These are phyloP conservation scores for Nepenthes alata DNA, from an alignment of 179 eudicot species.

Conservation along the genomic window DNA sequence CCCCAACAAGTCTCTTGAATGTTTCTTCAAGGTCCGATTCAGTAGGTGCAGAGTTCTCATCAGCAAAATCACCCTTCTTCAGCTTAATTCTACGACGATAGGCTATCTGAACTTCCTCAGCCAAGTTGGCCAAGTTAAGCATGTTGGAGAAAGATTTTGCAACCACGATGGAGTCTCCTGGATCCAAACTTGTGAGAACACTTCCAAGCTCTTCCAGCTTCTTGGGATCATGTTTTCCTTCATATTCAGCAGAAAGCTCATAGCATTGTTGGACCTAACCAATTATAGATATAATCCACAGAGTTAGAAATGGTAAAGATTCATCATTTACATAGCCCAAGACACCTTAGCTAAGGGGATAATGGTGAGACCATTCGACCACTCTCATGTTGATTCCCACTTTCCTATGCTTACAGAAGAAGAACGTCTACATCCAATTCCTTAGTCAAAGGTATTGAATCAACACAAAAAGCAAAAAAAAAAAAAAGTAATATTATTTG, in stretches of 20 bases:
- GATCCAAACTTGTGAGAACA: slow-evolving; percentile 75
- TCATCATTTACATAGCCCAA: too few relatives aligned
- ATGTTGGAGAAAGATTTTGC: slow-evolving; percentile 75
- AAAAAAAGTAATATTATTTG: too few relatives aligned
- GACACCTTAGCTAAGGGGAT: too few relatives aligned
- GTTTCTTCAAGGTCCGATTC: slow-evolving; percentile 91
- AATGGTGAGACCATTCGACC: too few relatives aligned
- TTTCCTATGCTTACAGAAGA: too few relatives aligned
- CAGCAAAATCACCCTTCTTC: slow-evolving; percentile 69
- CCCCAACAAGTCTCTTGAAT: slow-evolving; percentile 68
- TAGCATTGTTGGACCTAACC: slow-evolving; percentile 89
- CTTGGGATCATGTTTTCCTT: slow-evolving; percentile 58
- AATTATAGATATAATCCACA: neutral
- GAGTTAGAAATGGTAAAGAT: neutral
- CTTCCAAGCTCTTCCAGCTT: slow-evolving; percentile 82
- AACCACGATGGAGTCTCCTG: slow-evolving; percentile 79
- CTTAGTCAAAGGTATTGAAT: too few relatives aligned
- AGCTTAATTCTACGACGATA: slow-evolving; percentile 58
- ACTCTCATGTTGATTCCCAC: too few relatives aligned
- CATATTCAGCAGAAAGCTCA: slow-evolving; percentile 88
- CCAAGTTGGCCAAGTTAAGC: slow-evolving; percentile 90
- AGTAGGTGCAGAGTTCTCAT: slow-evolving; percentile 71
- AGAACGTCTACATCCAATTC: too few relatives aligned
- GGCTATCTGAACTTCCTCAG: slow-evolving; percentile 91
- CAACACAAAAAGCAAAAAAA: too few relatives aligned